Conservation (phyloP, 768 basidiomycete genomes). For the Infundibulicybe gibba region DNA sequence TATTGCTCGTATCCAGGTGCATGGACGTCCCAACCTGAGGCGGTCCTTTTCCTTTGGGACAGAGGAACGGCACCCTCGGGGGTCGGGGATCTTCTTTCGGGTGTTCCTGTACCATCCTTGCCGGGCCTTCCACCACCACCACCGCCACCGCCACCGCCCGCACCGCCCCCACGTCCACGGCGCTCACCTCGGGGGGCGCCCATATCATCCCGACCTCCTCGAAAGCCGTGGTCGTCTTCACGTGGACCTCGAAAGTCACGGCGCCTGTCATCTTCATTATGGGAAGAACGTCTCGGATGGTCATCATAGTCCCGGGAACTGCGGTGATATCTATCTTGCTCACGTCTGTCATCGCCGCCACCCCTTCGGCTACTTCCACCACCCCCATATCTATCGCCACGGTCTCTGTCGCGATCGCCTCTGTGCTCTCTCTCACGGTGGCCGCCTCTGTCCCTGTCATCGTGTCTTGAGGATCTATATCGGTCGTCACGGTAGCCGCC, state of each 20-base stretch:
- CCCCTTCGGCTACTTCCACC: constrained; percentile 31
- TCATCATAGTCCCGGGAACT: constrained; percentile 45
- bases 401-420: constrained; percentile 36
- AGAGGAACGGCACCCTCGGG: constrained; percentile 81
- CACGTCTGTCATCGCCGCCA: constrained; percentile 49
- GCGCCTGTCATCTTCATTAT: constrained; percentile 48
- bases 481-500: constrained; percentile 61
- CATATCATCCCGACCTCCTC: constrained; percentile 32
- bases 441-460: constrained; percentile 49
- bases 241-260: constrained; percentile 39
- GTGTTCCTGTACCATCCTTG: constrained; percentile 60
- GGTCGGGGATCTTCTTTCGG: constrained; percentile 84
- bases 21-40: constrained; percentile 95
- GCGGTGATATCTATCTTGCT: constrained; percentile 44
- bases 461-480: constrained; percentile 65
- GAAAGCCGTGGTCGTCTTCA: constrained; percentile 34
- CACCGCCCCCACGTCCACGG: constrained; percentile 27
- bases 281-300: constrained; percentile 33
- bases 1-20: constrained; percentile 95
- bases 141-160: constrained; percentile 29
- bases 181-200: constrained; percentile 32
- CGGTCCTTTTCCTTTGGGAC: constrained; percentile 83
- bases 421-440: constrained; percentile 48
- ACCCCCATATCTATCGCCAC: constrained; percentile 30
- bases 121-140: constrained; percentile 45